Evolutionary conservation across 2,329 filamentous ascomycete genomes (phyloP), one percentile per base, ranked within the genome.

Genomic region (Pleoardoris graminearum): DNA sequence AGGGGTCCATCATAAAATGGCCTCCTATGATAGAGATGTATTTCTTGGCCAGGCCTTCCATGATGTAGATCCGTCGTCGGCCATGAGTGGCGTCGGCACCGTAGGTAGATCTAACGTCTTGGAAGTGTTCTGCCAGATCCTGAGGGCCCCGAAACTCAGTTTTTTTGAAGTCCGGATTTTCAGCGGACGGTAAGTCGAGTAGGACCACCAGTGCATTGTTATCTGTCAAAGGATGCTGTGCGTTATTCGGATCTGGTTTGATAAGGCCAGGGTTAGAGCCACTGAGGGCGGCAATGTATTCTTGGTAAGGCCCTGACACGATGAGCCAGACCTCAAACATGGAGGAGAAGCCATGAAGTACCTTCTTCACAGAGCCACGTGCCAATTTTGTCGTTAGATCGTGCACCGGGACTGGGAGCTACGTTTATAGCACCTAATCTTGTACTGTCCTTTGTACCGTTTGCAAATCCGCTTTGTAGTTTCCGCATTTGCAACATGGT

Each of bases 1-100:
- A 59, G 2, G 69, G 69, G 8, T 72, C 60, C 68, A 72, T 72
- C 50, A 62, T 69, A 41, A 72, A 71, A 38, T 67, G 65, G 1
- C 58, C 63, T 10, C 69, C 69, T 6, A 71, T 51, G 1, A 60
- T 49, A 6, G 66, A 54, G 2, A 71, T 54, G 43, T 59, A 71
- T 19, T 69, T 67, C n/a, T 57, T 60, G 1, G 64, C 67, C 4
- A 71, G 45, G 0, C 69, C 68, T 50, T 72, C 69, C 66, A 72
- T 67, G 12, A 72, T 55, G 22, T 71, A 72, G 4, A 72, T 66
- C 2, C 68, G 54, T 47, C 63, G 54, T 4, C 46, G 51, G 7
- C 54, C 48, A 30, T 63, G 60, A 2, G 59, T 33, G 27, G 49
- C 46, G 5, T 33, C 23, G n/a, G 8, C 33, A 36, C 33, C 33